These are phyloP conservation scores for Agaricus bisporus DNA, from an alignment of 768 basidiomycete species.

Conservation along the genomic window DNA sequence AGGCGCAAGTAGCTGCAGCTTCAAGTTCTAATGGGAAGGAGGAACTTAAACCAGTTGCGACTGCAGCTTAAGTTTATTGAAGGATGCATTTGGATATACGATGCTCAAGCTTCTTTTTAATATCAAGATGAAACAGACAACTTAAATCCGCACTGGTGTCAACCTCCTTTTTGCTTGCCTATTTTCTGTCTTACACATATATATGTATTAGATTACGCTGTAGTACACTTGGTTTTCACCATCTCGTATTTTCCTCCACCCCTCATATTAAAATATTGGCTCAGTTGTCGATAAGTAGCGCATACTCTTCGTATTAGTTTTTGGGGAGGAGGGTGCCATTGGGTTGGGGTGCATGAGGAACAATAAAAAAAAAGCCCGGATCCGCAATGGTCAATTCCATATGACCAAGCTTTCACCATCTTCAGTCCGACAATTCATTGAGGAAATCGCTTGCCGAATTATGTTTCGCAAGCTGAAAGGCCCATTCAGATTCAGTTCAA, in stretches of 20 bases:
- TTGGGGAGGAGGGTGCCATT: not conserved
- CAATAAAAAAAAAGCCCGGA: not conserved
- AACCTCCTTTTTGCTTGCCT: not conserved
- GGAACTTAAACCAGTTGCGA: slow-evolving; percentile 47
- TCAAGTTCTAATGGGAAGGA: slow-evolving; percentile 63
- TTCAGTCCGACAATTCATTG: no score
- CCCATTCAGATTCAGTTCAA: no score
- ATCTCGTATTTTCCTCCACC: not conserved
- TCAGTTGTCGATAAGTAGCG: not conserved
- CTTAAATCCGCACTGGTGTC: not conserved
- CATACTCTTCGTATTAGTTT: not conserved
- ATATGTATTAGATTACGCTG: slow-evolving; percentile 15
- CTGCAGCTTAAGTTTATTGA: slow-evolving; percentile 28
- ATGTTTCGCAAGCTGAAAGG: no score
- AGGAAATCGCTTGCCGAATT: no score
- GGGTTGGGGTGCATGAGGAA: not conserved
- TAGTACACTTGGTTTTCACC: slow-evolving; percentile 15
- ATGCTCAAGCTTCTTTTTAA: not conserved
- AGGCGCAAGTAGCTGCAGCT: slow-evolving; percentile 41
- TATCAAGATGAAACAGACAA: not conserved
- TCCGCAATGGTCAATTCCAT: no score
- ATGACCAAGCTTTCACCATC: no score
- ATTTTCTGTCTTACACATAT: slow-evolving; percentile 5
- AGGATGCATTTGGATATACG: no score
- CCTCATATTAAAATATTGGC: not conserved